Base-by-base conservation (phyloP, 169 alveolate species). In the Theileria annulata region DNA sequence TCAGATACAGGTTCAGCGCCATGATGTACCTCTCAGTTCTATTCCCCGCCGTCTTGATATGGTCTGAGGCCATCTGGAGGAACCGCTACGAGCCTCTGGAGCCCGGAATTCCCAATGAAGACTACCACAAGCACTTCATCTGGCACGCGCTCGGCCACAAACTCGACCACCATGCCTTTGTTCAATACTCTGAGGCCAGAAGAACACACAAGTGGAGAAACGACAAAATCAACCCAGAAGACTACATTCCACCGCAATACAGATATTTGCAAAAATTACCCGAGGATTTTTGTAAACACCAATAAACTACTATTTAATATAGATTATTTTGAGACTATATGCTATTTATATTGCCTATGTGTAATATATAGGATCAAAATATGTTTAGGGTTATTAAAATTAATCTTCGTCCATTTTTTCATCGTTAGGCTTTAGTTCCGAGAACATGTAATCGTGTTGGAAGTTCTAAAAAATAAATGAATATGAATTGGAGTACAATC, bases 391-490 rank as follows among this genome's bases (percentile, higher is more conserved):
- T 6, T 70, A 70, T 70, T 30, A 30, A 30, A 30, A 35, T 51
- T 33, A 60, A n/a, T 70, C 77, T 31, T 49, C 75, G 13, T 67
- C 77, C 77, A 70, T 73, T 33, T 30, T 30, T 8, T 73, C 54
- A 73, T 73, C 54, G 30, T 17, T 15, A 33, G 27, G 25, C 35
- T 73, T 37, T 54, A 90, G 31, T 70, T 96, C 98, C 35, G 93
- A 88, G 90, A 95, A 95, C 96, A 95, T 92, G 88, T 93, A 96
- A 73, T 95, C 98, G 74, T 91, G 88, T 86, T 95, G 93, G 88
- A 93, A 95, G 78, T 96, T 97, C 75, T 70, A 51, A 49, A 56
- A 21, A 25, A 56, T 25, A 56, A 21, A 56, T 56, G 9, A 56
- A 25, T 2, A 56, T 25, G 8, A 25, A 27, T 56, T 21, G 31